Percentiles rank a stretch among this genome's conserved stretches.
Conservation (phyloP, 306 rosid species). For the Chamaecrista fasciculata region DNA sequence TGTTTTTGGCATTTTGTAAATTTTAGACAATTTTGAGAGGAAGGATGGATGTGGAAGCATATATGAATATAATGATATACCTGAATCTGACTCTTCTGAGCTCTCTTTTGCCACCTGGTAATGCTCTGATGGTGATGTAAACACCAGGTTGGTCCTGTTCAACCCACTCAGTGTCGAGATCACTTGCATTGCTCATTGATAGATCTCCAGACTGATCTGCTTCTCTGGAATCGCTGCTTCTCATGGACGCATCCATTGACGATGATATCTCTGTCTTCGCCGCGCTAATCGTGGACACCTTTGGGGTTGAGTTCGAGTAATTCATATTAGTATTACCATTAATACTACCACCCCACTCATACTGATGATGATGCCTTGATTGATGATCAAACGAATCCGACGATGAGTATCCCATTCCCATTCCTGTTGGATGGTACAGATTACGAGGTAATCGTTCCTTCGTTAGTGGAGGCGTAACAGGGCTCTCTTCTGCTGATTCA, state of each 20-base stretch:
- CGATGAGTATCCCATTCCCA: conserved; percentile 57
- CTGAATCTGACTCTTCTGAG: conserved; percentile 66
- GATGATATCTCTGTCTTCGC: conserved; percentile 64
- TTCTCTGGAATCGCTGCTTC: conserved; percentile 62
- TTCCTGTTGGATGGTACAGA: conserved; percentile 48
- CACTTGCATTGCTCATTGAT: conserved; percentile 59
- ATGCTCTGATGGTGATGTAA: conserved; percentile 55
- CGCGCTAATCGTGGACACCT: conserved; percentile 56
- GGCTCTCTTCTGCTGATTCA: conserved; percentile 54
- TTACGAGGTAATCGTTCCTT: conserved; percentile 50
- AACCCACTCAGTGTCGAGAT: conserved; percentile 57
- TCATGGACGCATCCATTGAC: conserved; percentile 58
- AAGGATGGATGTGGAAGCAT: too few species aligned
- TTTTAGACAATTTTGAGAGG: too few species aligned
- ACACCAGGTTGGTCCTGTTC: conserved; percentile 68
- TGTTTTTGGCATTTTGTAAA: too few species aligned
- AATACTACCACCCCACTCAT: conserved; percentile 34
- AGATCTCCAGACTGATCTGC: conserved; percentile 55
- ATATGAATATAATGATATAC: too few species aligned
- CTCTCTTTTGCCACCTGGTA: conserved; percentile 59
- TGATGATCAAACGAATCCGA: conserved; percentile 56
- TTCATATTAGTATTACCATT: too few species aligned
- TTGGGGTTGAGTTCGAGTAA: conserved; percentile 62
- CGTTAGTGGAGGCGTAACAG: conserved; percentile 51
- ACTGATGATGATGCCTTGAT: conserved; percentile 47